phyloP scores from a whole-genome alignment of 2,329 filamentous ascomycete genomes.

The Bipolaris gigantea region DNA sequence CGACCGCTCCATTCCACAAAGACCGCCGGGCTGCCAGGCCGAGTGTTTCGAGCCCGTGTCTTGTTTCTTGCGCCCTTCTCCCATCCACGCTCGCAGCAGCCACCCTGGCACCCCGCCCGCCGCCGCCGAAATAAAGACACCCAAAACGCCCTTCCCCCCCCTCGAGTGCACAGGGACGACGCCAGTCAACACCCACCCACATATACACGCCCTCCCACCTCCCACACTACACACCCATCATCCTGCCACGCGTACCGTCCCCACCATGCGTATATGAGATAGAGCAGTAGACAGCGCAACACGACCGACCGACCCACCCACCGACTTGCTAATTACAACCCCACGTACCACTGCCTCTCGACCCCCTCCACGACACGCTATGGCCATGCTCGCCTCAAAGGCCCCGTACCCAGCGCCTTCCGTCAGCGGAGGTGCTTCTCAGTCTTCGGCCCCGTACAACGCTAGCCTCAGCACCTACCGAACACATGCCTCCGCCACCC shows the following conservation, averaged over 20 bases:
- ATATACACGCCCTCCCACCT: conserved; percentile 4
- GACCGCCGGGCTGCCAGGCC: conserved; percentile 2
- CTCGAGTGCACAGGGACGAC: conserved; percentile 6
- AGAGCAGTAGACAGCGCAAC: conserved; percentile 6
- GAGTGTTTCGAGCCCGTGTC: conserved; percentile 22
- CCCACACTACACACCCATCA: neutral
- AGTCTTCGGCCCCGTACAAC: conserved; percentile 42
- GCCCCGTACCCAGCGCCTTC: conserved; percentile 64
- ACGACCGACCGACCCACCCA: neutral
- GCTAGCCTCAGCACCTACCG: conserved; percentile 41
- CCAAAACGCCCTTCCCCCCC: conserved; percentile 10
- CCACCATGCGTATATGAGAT: conserved; percentile 24
- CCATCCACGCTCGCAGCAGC: neutral
- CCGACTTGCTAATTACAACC: conserved; percentile 1
- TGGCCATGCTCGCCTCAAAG: conserved; percentile 81
- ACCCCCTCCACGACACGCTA: conserved; percentile 37
- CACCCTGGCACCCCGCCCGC: conserved; percentile 6
- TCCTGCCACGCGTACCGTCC: conserved; percentile 5
- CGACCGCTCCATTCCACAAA: conserved; percentile 7
- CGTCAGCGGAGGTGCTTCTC: conserved; percentile 43
- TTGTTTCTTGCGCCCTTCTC: conserved; percentile 11
- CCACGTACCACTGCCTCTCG: conserved; percentile 2
- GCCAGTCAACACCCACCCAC: conserved; percentile 1
- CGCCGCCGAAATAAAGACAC: conserved; percentile 18
- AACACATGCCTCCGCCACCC: conserved; percentile 35